These are phyloP conservation scores for Penicillium goetzii DNA, from an alignment of 495 filamentous ascomycete species.

Conservation along the genomic window DNA sequence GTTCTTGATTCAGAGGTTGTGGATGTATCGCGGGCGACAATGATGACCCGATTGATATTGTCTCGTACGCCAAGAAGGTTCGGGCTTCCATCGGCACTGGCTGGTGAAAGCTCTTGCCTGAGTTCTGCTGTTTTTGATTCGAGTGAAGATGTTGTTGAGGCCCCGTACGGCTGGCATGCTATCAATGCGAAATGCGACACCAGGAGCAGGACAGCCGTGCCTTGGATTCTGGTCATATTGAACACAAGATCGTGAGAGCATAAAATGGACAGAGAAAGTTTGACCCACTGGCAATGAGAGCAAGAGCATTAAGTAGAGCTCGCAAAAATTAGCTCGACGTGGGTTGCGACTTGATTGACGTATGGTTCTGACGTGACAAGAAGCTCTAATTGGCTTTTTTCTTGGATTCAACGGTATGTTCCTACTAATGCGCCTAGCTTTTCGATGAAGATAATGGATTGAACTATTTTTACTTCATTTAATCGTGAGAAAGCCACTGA, in stretches of 20 bases:
- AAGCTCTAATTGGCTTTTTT: neutral
- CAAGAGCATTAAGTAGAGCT: neutral
- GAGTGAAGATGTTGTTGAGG: neutral
- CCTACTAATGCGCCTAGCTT: neutral
- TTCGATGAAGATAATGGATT: neutral
- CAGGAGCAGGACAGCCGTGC: slow-evolving; percentile 10
- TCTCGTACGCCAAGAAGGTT: neutral
- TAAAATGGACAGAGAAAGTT: neutral
- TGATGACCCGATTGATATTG: neutral
- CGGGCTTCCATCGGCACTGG: neutral
- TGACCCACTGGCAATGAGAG: neutral
- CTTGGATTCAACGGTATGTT: neutral
- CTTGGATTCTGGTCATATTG: slow-evolving; percentile 4
- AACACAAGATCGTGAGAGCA: neutral
- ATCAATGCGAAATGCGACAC: slow-evolving; percentile 3
- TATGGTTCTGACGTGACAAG: neutral
- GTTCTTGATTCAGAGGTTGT: slow-evolving; percentile 9
- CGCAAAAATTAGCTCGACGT: no score
- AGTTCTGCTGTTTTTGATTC: neutral
- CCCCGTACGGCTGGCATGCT: slow-evolving; percentile 8
- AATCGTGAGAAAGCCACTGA: slow-evolving; percentile 3
- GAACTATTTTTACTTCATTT: slow-evolving; percentile 16
- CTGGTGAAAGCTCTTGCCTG: neutral
- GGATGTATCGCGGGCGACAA: slow-evolving; percentile 24
- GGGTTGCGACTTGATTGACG: neutral